Conservation (phyloP, 106 monocot species). For the Hemerocallis citrina region DNA sequence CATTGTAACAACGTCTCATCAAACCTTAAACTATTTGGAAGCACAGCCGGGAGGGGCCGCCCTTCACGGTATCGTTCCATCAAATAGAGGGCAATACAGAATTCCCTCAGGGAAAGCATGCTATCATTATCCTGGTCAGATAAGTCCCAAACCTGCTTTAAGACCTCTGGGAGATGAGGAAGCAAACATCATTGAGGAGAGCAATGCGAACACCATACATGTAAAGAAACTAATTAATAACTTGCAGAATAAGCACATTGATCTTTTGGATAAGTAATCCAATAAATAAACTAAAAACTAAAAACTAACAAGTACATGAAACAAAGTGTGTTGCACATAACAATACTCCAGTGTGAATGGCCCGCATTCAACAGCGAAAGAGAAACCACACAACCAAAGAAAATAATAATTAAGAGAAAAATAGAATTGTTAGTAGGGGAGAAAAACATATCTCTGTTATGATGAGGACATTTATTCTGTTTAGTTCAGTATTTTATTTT, state of each 20-base stretch:
- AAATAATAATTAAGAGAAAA: too few species aligned
- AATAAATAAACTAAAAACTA: neutral
- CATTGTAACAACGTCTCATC: slow-evolving; percentile 57
- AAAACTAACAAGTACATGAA: too few species aligned
- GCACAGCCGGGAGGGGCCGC: slow-evolving; percentile 63
- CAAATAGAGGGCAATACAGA: slow-evolving; percentile 84
- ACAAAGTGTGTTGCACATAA: too few species aligned
- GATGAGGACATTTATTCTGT: too few species aligned
- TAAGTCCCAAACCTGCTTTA: slow-evolving; percentile 99
- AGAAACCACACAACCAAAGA: neutral
- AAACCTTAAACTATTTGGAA: slow-evolving; percentile 67
- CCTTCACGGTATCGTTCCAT: slow-evolving; percentile 87
- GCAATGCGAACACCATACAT: neutral
- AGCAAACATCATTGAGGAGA: neutral
- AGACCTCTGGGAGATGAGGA: slow-evolving; percentile 57
- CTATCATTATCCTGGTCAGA: slow-evolving; percentile 98
- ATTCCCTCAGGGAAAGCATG: slow-evolving; percentile 90
- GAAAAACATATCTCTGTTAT: too few species aligned
- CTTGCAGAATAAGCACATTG: neutral
- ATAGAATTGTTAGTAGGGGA: too few species aligned
- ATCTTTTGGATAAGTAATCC: neutral
- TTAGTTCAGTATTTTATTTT: too few species aligned
- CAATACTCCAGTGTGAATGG: neutral
- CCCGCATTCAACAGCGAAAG: neutral
- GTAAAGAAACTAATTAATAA: neutral